These are phyloP conservation scores for Mucor saturninus DNA, from an alignment of 371 early-diverging fungal species.

Conservation along the genomic window DNA sequence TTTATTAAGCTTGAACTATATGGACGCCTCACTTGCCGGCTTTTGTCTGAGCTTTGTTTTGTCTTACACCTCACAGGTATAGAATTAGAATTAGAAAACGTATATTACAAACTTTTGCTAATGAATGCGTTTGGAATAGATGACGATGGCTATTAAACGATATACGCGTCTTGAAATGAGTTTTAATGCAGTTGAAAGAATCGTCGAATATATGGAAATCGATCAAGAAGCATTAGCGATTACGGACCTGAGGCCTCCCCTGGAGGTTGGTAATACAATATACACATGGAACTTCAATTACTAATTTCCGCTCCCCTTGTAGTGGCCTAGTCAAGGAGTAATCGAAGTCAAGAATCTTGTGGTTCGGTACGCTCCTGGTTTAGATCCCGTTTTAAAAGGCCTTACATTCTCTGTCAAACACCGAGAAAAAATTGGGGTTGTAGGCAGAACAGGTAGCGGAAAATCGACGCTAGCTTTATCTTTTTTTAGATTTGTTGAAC, in stretches of 20 bases:
- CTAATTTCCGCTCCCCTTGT: background rate
- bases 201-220: slow-evolving; percentile 76
- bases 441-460: slow-evolving; percentile 79
- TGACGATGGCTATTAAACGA: slow-evolving; percentile 51
- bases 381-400: slow-evolving; percentile 62
- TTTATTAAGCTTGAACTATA: slow-evolving; percentile 39
- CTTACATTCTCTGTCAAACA: slow-evolving; percentile 57
- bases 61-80: slow-evolving; percentile 47
- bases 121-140: background rate
- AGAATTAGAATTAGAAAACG: background rate
- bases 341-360: slow-evolving; percentile 63
- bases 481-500: slow-evolving; percentile 77
- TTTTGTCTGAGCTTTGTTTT: slow-evolving; percentile 76
- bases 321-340: slow-evolving; percentile 71
- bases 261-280: slow-evolving; percentile 39
- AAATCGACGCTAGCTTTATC: slow-evolving; percentile 78
- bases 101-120: background rate
- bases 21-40: slow-evolving; percentile 78
- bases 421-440: slow-evolving; percentile 65
- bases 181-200: slow-evolving; percentile 86
- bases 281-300: background rate
- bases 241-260: slow-evolving; percentile 57
- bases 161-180: slow-evolving; percentile 81
- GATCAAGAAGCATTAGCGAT: slow-evolving; percentile 76
- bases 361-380: slow-evolving; percentile 64